Evolutionary conservation across 148 eudicot genomes (phyloP).

Genomic region (Chenopodium berlandieri): DNA sequence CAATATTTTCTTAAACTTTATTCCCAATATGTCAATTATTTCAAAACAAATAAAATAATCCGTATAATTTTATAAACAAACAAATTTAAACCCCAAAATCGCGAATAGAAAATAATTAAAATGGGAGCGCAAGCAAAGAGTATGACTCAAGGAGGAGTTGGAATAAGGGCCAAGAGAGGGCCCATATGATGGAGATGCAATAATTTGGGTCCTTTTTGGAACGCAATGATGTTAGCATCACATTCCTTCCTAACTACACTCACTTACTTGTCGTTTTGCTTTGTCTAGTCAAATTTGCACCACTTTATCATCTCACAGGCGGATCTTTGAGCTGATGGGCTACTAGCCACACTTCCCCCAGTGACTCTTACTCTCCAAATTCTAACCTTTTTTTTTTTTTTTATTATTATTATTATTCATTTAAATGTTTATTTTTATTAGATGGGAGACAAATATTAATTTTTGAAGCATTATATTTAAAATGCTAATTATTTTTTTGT

Average conservation of each 20-base stretch:
- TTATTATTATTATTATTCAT: too few relatives aligned
- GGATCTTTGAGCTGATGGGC: conserved; percentile 27
- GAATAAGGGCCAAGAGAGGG: conserved; percentile 9
- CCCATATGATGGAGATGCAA: conserved; percentile 14
- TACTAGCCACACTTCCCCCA: not conserved
- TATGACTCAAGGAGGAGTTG: conserved; percentile 14
- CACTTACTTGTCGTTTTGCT: conserved; percentile 13
- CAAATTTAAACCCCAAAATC: too few relatives aligned
- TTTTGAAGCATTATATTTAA: too few relatives aligned
- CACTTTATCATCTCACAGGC: conserved; percentile 15
- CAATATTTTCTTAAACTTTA: too few relatives aligned
- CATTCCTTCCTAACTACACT: conserved; percentile 25
- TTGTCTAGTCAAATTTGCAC: conserved; percentile 36
- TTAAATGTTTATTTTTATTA: too few relatives aligned
- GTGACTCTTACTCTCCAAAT: conserved; percentile 1
- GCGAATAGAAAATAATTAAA: too few relatives aligned
- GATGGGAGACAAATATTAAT: too few relatives aligned
- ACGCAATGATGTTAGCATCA: conserved; percentile 25
- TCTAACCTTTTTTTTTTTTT: not conserved
- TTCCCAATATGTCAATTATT: too few relatives aligned
- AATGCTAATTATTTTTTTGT: too few relatives aligned
- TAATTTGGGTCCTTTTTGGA: conserved; percentile 8
- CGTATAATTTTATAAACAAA: too few relatives aligned
- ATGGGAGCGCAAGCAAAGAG: not conserved
- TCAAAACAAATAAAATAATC: too few relatives aligned